A percentile compares a stretch with the other conserved stretches of the same genome.
phyloP scores from a whole-genome alignment of 495 filamentous ascomycete species.

The Talaromyces stipitatus region DNA sequence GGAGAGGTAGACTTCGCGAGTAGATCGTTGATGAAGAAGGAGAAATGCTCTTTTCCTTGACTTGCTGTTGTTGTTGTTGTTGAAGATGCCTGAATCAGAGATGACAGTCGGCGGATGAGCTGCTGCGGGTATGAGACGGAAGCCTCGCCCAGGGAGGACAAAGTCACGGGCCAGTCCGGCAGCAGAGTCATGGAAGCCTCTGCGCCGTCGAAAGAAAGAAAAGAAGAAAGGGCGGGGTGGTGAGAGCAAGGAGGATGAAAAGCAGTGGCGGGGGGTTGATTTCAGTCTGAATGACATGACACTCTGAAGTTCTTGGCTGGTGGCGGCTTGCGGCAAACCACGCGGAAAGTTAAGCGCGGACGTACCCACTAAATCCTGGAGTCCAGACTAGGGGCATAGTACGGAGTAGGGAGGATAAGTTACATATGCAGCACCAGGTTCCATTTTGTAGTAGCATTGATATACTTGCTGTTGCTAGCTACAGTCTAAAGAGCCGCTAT shows the following conservation, averaged over 20 bases:
- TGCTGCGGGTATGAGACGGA: conserved; percentile 43
- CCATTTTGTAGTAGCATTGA: too few relatives aligned
- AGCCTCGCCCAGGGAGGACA: conserved; percentile 41
- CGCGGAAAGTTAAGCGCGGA: background rate
- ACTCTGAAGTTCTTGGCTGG: background rate
- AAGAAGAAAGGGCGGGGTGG: background rate
- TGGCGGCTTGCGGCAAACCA: background rate
- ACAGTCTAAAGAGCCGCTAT: too few relatives aligned
- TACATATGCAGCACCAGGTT: too few relatives aligned
- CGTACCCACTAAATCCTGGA: too few relatives aligned
- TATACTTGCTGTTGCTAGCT: too few relatives aligned
- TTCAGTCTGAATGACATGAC: background rate
- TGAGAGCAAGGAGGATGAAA: background rate
- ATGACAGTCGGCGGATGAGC: conserved; percentile 46
- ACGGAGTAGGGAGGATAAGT: too few relatives aligned
- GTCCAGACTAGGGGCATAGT: too few relatives aligned
- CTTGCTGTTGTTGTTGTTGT: conserved; percentile 25
- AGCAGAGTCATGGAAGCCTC: conserved; percentile 27
- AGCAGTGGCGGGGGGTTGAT: background rate
- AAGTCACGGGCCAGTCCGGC: conserved; percentile 33
- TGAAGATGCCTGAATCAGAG: conserved; percentile 30
- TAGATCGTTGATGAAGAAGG: background rate
- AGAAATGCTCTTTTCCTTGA: conserved; percentile 7
- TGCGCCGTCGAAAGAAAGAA: conserved; percentile 5
- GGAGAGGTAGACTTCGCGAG: conserved; percentile 12